Base-by-base conservation (phyloP, 257 asterid genomes). In the Striga asiatica region DNA sequence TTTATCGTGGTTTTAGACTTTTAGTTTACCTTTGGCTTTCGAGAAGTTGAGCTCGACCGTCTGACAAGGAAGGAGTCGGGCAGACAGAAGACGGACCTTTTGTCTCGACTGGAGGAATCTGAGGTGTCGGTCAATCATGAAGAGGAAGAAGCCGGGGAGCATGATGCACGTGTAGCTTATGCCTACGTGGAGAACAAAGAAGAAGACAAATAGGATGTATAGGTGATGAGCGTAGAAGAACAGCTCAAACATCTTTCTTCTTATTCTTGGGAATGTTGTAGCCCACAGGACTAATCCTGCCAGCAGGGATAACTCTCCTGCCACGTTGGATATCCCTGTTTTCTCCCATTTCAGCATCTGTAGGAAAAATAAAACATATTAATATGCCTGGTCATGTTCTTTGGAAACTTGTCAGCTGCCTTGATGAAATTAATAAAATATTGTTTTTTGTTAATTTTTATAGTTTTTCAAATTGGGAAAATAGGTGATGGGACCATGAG, bases 101-200 rank as follows among this genome's bases (percentile, higher is more conserved):
- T 54, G 73, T 6, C 88, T 71, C 0, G 96, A 87, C 45, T 91
- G 95, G 35, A 91, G 65, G 78, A 87, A 84, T 22, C 98, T 61
- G 46, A 91, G 60, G 66, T 60, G 80, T 0, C 98, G 76, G 28
- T 91, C 95, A 28, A 91, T 43, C 64, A 77, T 32, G 84, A 91
- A 91, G 81, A 91, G 94, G 71, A 51, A 80, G 84, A 87, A 79
- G 38, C 93, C 94, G 0, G 98, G 98, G 43, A 91, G 84, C 82
- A 76, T 75, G n/a, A 82, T 64, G 71, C 68, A 56, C 21, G 81
- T 3, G 20, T 54, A 80, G 29, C 74, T 31, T 3, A 82, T 62
- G 37, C 98, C 89, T 23, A 78, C 84, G 41, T 87, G 98, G 25
- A 87, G 74, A 14, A 84, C 73, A 32, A 78, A 91, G 86, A 91